Evolutionary conservation across 164 flowering plant species (phyloP).

Genomic region (Tetracentron sinense): DNA sequence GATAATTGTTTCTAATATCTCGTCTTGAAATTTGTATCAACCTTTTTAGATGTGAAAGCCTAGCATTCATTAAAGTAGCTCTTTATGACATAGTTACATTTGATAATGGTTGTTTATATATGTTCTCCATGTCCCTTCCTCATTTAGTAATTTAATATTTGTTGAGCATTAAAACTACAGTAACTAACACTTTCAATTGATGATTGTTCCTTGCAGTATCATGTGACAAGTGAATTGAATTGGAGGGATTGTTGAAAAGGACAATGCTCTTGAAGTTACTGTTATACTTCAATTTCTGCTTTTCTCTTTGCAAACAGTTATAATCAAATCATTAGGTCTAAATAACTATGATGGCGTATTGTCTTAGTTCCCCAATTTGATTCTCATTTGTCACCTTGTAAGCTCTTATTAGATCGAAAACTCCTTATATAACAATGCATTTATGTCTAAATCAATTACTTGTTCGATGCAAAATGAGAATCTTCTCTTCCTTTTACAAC

Average conservation of each 20-base stretch:
- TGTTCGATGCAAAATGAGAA: not conserved
- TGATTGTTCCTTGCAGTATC: not conserved
- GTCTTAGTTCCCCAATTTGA: conserved; percentile 6
- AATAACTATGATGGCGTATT: not conserved
- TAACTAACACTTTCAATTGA: not conserved
- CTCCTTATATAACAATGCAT: not conserved
- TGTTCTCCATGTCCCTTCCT: too few species aligned
- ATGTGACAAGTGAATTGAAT: not conserved
- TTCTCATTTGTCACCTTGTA: conserved; percentile 5
- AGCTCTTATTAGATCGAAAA: not conserved
- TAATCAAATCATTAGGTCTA: not conserved
- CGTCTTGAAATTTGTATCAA: too few species aligned
- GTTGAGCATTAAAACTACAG: not conserved
- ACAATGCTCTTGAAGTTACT: conserved; percentile 1
- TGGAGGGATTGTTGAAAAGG: conserved; percentile 1
- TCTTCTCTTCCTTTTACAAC: not conserved
- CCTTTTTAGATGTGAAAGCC: too few species aligned
- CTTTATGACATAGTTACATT: too few species aligned
- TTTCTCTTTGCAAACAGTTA: not conserved
- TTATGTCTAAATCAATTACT: not conserved
- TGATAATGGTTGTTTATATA: too few species aligned
- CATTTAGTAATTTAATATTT: not conserved
- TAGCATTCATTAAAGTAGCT: too few species aligned
- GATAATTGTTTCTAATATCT: too few species aligned
- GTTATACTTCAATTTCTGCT: conserved; percentile 9